Base-by-base conservation (phyloP, 129 eudicot species). In the Arctium minus region DNA sequence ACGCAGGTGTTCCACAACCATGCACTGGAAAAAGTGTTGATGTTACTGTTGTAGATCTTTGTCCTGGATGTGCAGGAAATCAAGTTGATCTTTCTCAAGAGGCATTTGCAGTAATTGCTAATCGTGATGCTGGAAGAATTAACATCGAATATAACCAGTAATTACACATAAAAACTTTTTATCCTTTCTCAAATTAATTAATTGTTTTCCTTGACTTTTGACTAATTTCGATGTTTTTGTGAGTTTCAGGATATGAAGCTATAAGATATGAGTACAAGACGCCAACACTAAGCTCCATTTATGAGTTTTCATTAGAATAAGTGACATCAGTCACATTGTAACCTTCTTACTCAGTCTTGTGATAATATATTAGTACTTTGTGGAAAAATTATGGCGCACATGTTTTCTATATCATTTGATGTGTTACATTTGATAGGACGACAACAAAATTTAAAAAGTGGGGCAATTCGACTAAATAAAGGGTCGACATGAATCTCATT, bases 81-180 rank as follows among this genome's bases (percentile, higher is more conserved):
- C 78, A 78, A 18, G 5, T 85, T 60, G 88, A 75, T 70, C 88
- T 85, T 60, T 85, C 88, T 2, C 79, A 53, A 17, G 79, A 70
- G 69, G 88, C 85, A 6, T 85, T 80, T 40, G 56, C 56, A 10
- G 10, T 46, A 15, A 46, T 46, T 46, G 56, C 56, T 46, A 2
- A 46, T 46, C 56, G 13, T 46, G 9, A 46, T 46, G 56, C 3
- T 2, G 56, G 56, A 9, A 46, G 17, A 46, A 46, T 46, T 46
- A 46, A 46, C 56, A 46, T 46, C 10, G 56, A 46, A 15, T 46
- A 46, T 46, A 15, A 46, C 15, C 56, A 15, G 56, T 46, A 46
- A 46, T 11, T 46, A 22, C 27, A 22, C 27, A 22, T 22, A 22
- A 22, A 22, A 22, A 22, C 27, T 22, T 22, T 22, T 22, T 22